Base-by-base conservation (phyloP, 441 rosid species). In the Croton laevigatus region DNA sequence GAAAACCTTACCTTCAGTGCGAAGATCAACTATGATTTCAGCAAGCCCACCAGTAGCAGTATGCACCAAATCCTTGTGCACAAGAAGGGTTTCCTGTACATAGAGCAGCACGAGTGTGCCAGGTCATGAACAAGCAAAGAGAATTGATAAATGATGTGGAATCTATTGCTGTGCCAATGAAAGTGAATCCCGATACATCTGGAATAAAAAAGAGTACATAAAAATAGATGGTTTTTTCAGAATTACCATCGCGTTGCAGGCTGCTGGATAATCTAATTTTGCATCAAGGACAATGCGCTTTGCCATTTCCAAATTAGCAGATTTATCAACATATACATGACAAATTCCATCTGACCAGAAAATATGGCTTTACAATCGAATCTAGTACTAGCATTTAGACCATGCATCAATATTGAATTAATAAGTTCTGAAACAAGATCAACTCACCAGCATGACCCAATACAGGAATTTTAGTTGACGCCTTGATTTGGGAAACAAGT, bases 181-280 rank as follows among this genome's bases (percentile, higher is more conserved):
- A 27, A 27, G 58, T 54, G 45, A 46, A 70, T 67, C 40, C 66
- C 23, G 52, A 70, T 62, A 22, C 38, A 49, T 42, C 40, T 13
- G 13, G 60, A 71, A 58, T 34, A 12, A 57, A n/a, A 48, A 23
- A 8, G 64, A 51, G 52, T 12, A 22, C n/a, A 38, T 32, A 19
- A 46, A 49, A 5, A 19, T 20, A 40, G 64, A 11, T 17, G 52
- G 22, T 53, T 58, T 27, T 27, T 27, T 19, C 53, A 16, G 63
- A 65, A 81, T 82, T 86, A 95, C 99, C 99, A 93, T 88, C n/a
- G 99, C 96, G 55, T 95, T 95, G 74, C 99, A 95, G 65, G 97
- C 98, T 63, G 99, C 99, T 54, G 99, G 98, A 82, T 95, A 95
- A 80, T 95, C 99, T 72, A 82, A 16, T 84, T 93, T 95, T 55